phyloP scores from a whole-genome alignment of 2,329 filamentous ascomycete genomes.

The Claviceps maximensis region DNA sequence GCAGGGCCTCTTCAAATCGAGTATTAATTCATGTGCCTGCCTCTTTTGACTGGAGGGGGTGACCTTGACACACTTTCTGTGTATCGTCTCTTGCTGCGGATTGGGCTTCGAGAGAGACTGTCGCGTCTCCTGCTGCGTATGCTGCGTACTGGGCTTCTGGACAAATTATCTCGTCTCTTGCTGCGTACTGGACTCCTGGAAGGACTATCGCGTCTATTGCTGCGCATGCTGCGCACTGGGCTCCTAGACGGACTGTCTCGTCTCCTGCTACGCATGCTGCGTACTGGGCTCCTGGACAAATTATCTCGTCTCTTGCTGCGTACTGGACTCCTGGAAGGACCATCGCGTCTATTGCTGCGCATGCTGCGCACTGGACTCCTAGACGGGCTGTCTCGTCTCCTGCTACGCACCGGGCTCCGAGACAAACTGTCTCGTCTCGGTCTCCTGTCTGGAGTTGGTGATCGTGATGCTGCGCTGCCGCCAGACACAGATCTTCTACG shows the following conservation, averaged over 20 bases:
- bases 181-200: not conserved
- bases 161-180: conserved; percentile 3
- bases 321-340: not conserved
- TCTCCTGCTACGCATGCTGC: conserved; percentile 3
- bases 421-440: not conserved
- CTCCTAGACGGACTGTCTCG: conserved; percentile 9
- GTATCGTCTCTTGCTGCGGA: conserved; percentile 9
- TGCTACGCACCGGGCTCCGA: conserved; percentile 1
- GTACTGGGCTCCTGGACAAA: not conserved
- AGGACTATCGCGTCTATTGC: not conserved
- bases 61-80: conserved; percentile 20
- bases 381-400: conserved; percentile 3
- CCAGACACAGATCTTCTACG: conserved; percentile 2
- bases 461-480: not conserved
- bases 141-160: not conserved
- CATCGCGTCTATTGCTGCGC: not conserved
- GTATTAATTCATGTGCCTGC: conserved; percentile 14
- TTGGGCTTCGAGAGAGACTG: not conserved
- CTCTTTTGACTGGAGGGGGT: conserved; percentile 19
- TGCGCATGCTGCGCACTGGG: not conserved
- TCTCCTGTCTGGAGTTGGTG: conserved; percentile 1
- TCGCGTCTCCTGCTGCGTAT: conserved; percentile 4
- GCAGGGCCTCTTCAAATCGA: not conserved
- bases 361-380: not conserved
- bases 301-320: conserved; percentile 5